Conservation (phyloP, 257 asterid genomes). For the Anisodus acutangulus region DNA sequence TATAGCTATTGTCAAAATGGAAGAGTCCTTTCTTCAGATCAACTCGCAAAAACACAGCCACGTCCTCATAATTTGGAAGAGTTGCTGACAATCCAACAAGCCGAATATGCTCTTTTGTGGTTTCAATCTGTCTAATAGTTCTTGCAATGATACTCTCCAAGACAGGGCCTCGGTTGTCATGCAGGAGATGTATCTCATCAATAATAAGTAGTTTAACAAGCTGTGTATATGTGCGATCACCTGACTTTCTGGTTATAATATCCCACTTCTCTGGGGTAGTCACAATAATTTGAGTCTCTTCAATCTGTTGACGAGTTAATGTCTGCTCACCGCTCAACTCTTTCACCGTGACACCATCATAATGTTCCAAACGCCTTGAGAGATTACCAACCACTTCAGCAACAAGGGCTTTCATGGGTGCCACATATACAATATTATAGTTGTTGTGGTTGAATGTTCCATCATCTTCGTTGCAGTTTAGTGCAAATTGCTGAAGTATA, state of each 20-base stretch:
- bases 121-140: conserved; percentile 52
- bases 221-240: conserved; percentile 55
- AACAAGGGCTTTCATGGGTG: conserved; percentile 57
- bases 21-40: conserved; percentile 50
- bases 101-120: conserved; percentile 53
- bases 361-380: conserved; percentile 46
- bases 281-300: conserved; percentile 55
- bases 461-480: conserved; percentile 45
- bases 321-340: conserved; percentile 55
- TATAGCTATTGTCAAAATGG: conserved; percentile 52
- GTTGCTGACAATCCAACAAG: conserved; percentile 56
- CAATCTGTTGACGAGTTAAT: conserved; percentile 53
- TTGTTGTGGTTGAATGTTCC: conserved; percentile 41
- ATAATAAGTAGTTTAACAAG: conserved; percentile 48
- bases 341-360: conserved; percentile 47
- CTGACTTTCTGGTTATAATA: conserved; percentile 53
- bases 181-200: conserved; percentile 53
- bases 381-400: conserved; percentile 56
- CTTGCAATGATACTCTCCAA: conserved; percentile 54
- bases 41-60: conserved; percentile 51
- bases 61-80: conserved; percentile 52
- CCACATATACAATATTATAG: conserved; percentile 54
- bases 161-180: conserved; percentile 55
- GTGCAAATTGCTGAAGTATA: conserved; percentile 48
- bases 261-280: conserved; percentile 60